Percentiles rank a stretch among this genome's conserved stretches.
Conservation (phyloP, 352 stramenopile species). For the Phytophthora ohioensis region DNA sequence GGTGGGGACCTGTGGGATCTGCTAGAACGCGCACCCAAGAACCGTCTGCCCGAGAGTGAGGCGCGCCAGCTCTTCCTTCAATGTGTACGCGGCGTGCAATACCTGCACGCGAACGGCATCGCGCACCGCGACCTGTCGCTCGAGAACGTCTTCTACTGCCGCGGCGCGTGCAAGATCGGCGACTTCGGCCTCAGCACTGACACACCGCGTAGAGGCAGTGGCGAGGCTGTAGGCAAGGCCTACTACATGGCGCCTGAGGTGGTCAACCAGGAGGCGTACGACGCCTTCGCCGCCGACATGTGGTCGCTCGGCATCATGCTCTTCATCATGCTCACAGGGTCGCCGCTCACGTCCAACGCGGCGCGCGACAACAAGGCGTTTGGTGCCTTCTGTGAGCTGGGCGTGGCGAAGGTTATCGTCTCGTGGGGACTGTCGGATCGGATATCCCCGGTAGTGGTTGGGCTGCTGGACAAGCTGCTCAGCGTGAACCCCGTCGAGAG, state of each 20-base stretch:
- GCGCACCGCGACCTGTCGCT: constrained; percentile 63
- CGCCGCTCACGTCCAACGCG: constrained; percentile 48
- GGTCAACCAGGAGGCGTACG: constrained; percentile 42
- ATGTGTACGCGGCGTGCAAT: constrained; percentile 43
- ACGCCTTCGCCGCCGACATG: constrained; percentile 60
- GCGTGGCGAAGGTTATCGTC: constrained; percentile 56
- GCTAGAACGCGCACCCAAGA: constrained; percentile 35
- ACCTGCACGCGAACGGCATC: constrained; percentile 49
- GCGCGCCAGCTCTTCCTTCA: constrained; percentile 44
- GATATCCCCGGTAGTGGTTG: constrained; percentile 25
- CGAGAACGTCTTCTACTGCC: constrained; percentile 58
- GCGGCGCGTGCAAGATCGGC: constrained; percentile 50
- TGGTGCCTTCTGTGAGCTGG: constrained; percentile 42
- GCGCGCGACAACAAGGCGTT: constrained; percentile 46
- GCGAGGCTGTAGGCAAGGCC: constrained; percentile 48
- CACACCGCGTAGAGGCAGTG: constrained; percentile 10
- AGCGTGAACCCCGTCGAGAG: constrained; percentile 1
- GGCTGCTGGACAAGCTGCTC: constrained; percentile 20
- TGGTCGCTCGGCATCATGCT: constrained; percentile 74
- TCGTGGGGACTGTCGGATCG: constrained; percentile 48
- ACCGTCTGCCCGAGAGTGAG: constrained; percentile 32
- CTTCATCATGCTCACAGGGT: constrained; percentile 72
- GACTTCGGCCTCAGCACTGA: constrained; percentile 67
- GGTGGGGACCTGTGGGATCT: constrained; percentile 56
- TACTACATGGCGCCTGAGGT: constrained; percentile 77